phyloP scores from a whole-genome alignment of 805 yeast species.

The Lipomyces sp. region DNA sequence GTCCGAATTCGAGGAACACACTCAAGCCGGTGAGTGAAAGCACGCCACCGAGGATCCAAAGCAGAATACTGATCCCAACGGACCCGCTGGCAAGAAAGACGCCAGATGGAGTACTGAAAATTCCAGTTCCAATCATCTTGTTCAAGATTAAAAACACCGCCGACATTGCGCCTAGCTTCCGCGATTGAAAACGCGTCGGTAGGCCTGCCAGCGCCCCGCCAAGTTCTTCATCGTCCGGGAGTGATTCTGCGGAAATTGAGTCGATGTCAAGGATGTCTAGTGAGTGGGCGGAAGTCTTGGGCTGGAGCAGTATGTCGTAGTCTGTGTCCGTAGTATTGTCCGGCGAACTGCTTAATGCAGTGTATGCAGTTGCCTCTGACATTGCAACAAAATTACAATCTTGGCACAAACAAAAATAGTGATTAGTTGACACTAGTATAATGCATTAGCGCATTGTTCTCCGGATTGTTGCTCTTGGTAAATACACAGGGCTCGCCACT shows the following conservation, averaged over 20 bases:
- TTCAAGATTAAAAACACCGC: conserved; percentile 58
- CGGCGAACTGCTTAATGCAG: background rate
- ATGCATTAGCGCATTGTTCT: background rate
- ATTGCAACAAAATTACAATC: background rate
- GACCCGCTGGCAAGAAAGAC: conserved; percentile 62
- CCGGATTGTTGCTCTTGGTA: background rate
- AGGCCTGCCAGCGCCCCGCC: conserved; percentile 29
- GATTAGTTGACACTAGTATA: background rate
- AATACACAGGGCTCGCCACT: background rate
- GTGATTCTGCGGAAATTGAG: background rate
- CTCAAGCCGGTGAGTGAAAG: conserved; percentile 60
- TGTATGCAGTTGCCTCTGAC: conserved; percentile 1
- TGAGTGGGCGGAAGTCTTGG: background rate
- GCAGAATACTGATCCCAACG: conserved; percentile 59
- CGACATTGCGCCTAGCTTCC: conserved; percentile 44
- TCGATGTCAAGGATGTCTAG: background rate
- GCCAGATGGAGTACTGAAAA: conserved; percentile 69
- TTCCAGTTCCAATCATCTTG: conserved; percentile 76
- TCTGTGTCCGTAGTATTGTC: background rate
- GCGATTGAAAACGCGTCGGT: conserved; percentile 12
- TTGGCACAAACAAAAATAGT: background rate
- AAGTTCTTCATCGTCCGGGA: conserved; percentile 19
- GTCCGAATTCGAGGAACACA: conserved; percentile 68
- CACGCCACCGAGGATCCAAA: conserved; percentile 68
- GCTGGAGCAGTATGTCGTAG: background rate